Base-by-base conservation (phyloP, 2,329 filamentous ascomycete species). In the Monilinia fructicola region DNA sequence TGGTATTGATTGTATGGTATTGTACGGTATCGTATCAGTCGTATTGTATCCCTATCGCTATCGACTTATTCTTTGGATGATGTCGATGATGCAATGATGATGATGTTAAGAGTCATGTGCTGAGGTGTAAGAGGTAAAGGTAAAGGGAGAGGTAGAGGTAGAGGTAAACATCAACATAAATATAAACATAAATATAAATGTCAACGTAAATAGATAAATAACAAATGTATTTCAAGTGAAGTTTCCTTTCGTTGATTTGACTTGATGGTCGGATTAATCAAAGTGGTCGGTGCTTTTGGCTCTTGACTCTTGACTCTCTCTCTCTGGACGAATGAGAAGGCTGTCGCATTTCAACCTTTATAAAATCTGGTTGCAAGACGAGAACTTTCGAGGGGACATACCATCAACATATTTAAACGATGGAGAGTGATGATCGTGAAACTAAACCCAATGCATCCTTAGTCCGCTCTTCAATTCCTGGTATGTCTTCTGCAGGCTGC, bases 341-440 rank as follows among this genome's bases (percentile, higher is more conserved):
- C 46, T 31, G 48, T 60, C 64, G 64, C 64, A 66, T 61, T 55
- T 44, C 26, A 60, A 62, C 31, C 59, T 62, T 54, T 64, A 50
- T 28, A 61, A 61, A 66, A 61, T 42, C 62, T 66, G 48, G 48
- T 61, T 66, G 64, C 64, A 66, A 66, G 64, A 66, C 50, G 48
- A 66, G 64, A 66, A 48, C 46, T 66, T 62, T 66, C 26, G 50
- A 48, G 64, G 46, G 64, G 56, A 62, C 16, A 28, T 38, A 31
- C 38, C 28, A 54, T 54, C 54, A 48, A 66, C 55, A 66, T 66
- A 66, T 66, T 66, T 66, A 66, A 66, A 66, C 31, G 23, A 65
- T 48, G 21, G 54, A n/a, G 58, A 48, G 42, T 31, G 38, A 28
- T 59, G 63, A 35, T 53, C 63, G 35, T 21, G 63, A 44, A 48